phyloP scores from a whole-genome alignment of 352 stramenopile genomes.

The Phytophthora syringae region DNA sequence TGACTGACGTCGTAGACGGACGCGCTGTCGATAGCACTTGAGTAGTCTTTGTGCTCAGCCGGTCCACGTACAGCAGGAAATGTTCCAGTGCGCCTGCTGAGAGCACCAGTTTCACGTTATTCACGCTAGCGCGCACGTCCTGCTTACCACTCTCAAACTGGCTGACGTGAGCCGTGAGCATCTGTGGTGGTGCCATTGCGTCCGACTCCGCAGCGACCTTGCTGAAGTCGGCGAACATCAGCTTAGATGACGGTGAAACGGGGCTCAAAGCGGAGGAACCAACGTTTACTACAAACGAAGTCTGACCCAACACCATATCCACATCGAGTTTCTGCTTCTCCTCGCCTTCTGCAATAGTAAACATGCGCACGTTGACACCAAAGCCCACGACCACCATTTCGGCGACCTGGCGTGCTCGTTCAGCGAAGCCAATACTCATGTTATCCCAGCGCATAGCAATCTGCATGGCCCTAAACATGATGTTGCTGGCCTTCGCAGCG shows the following conservation, averaged over 20 bases:
- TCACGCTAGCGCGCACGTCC: constrained; percentile 46
- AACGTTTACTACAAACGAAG: constrained; percentile 60
- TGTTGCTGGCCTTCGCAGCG: constrained; percentile 46
- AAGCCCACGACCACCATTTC: constrained; percentile 63
- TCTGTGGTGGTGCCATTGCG: constrained; percentile 41
- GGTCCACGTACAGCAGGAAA: constrained; percentile 73
- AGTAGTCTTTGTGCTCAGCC: constrained; percentile 55
- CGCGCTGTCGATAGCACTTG: constrained; percentile 56
- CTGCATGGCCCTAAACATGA: constrained; percentile 63
- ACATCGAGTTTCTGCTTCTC: constrained; percentile 58
- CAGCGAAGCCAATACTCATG: constrained; percentile 57
- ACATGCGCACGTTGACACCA: constrained; percentile 51
- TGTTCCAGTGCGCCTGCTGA: constrained; percentile 57
- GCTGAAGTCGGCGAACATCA: constrained; percentile 66
- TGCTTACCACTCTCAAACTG: constrained; percentile 60
- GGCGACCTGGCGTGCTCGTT: constrained; percentile 45
- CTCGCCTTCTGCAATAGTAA: constrained; percentile 48
- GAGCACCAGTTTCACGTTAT: constrained; percentile 55
- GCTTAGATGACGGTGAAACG: constrained; percentile 49
- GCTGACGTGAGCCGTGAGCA: constrained; percentile 50
- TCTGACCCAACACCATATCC: constrained; percentile 53
- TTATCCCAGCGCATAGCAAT: constrained; percentile 61
- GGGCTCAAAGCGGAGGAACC: constrained; percentile 40
- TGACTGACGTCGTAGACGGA: constrained; percentile 35
- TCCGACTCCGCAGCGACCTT: constrained; percentile 35